Percentiles rank a stretch among this genome's conserved stretches.
Conservation (phyloP, 352 stramenopile genomes). For the Pythium phragmiticola region DNA sequence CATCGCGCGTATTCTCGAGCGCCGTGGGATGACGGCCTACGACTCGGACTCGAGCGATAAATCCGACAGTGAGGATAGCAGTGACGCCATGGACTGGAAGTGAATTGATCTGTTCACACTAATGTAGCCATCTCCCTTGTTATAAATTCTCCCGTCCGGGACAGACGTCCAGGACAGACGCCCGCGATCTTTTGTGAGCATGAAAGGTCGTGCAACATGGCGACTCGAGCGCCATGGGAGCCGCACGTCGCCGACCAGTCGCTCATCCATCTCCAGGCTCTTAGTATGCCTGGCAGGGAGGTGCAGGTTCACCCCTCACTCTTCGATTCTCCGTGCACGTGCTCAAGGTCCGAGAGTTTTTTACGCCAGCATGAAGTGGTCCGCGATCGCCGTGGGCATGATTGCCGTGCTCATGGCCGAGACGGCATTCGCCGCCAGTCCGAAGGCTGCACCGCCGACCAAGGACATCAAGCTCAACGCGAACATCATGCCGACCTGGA, state of each 20-base stretch:
- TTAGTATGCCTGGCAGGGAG: no score
- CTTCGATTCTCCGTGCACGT: no score
- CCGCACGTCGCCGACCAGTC: no score
- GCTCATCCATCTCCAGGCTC: no score
- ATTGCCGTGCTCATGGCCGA: not conserved
- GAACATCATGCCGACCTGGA: constrained; percentile 17
- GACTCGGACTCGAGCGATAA: constrained; percentile 45
- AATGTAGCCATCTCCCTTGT: constrained; percentile 1
- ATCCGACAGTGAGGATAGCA: constrained; percentile 3
- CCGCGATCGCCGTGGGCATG: not conserved
- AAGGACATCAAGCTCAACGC: constrained; percentile 4
- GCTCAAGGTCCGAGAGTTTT: no score
- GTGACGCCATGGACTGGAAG: constrained; percentile 17
- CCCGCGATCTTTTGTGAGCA: no score
- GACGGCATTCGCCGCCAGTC: no score
- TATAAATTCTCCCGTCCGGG: not conserved
- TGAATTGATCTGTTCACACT: not conserved
- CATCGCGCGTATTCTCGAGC: constrained; percentile 65
- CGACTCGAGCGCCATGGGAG: no score
- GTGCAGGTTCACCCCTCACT: no score
- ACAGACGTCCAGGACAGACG: not conserved
- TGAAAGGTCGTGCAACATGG: no score
- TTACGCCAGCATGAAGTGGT: not conserved
- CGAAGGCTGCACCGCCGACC: no score
- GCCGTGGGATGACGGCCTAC: constrained; percentile 52